These are phyloP conservation scores for Brassica balearica DNA, from an alignment of 441 rosid genomes.

Conservation along the genomic window DNA sequence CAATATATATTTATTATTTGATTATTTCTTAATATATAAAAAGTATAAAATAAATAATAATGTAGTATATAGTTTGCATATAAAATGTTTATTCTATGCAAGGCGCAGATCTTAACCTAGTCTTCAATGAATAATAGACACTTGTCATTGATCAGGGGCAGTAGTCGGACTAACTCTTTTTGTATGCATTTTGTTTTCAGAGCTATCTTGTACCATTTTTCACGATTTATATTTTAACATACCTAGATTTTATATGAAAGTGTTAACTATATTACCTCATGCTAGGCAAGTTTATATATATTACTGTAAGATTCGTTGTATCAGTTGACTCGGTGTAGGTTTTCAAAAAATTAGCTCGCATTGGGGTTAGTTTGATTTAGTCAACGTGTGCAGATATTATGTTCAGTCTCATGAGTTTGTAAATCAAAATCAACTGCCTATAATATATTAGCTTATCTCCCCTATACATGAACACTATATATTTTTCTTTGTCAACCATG, in stretches of 20 bases:
- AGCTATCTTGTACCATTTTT: neutral
- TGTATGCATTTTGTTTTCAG: too few relatives aligned
- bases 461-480: neutral
- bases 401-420: neutral
- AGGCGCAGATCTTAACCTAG: too few relatives aligned
- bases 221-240: neutral
- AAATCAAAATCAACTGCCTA: neutral
- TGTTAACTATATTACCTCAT: neutral
- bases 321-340: neutral
- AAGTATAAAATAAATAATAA: too few relatives aligned
- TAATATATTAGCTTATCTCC: neutral
- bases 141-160: neutral
- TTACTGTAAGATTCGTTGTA: too few relatives aligned
- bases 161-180: neutral
- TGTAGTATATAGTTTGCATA: too few relatives aligned
- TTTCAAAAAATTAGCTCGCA: neutral
- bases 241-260: neutral
- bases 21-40: too few relatives aligned
- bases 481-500: neutral
- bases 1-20: too few relatives aligned
- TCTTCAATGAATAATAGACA: neutral
- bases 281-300: neutral
- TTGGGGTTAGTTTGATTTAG: neutral
- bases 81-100: too few relatives aligned
- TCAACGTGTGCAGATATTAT: neutral